Base-by-base conservation (phyloP, 2,329 filamentous ascomycete genomes). In the Fusarium torulosum region DNA sequence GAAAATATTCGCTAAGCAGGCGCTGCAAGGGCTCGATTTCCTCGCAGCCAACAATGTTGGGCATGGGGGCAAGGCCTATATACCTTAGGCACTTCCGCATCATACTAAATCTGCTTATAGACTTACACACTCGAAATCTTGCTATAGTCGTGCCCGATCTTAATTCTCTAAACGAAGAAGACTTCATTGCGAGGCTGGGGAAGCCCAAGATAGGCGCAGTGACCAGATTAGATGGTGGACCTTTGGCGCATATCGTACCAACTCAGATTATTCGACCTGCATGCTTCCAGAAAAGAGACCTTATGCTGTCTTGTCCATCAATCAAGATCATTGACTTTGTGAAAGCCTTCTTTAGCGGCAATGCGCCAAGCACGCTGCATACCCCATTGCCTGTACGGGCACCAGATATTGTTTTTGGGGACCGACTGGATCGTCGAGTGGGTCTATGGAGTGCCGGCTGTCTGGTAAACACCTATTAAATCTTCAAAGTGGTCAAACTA, bases 251-350 rank as follows among this genome's bases (percentile, higher is more conserved):
- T 1, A 55, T 47, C 7, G 10, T 68, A 7, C 72, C 67, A 27
- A 15, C 44, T 2, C 27, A 65, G n/a, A 13, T 74, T 3, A 33
- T 67, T 44, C 55, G 47, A 7, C 61, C 69, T 2, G 47, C 62
- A 2, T 15, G 14, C 1, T 69, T 63, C 25, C 33, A 14, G 8
- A 19, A n/a, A 4, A 37, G 14, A 4, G 43, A 61, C 6, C 1
- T 4, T 6, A 11, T 47, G 0, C 11, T 53, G 6, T 37, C 38
- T 15, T 44, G 9, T 19, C 52, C 47, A 15, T 63, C 59, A 0
- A 37, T 72, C 29, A 73, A 70, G 31, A 67, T 73, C 1, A 66
- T 73, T 35, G 72, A 74, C 31, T 73, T 71, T 11, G 71, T 69
- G 20, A 61, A 71, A 44, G 42, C 63, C 2, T 72, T 73, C 40